Evolutionary conservation across 768 basidiomycete genomes (phyloP).

Genomic region (Leccinum boreale): DNA sequence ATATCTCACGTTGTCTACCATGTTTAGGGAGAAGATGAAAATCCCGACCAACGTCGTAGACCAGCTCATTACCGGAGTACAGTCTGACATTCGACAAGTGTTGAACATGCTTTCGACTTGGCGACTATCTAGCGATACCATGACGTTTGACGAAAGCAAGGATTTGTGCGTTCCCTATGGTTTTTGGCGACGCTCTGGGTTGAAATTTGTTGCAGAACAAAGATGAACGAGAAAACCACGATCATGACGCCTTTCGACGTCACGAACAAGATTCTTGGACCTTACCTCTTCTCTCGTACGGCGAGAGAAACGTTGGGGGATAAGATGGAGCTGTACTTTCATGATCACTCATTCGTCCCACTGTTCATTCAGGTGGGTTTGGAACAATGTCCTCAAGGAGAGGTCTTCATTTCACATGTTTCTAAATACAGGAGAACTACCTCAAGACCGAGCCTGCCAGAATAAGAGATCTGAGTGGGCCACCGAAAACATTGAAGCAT

Average conservation of each 20-base stretch:
- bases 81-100: slow-evolving; percentile 96
- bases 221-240: slow-evolving; percentile 89
- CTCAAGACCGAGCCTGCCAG: slow-evolving; percentile 75
- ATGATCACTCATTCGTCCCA: slow-evolving; percentile 92
- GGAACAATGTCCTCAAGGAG: too few species aligned
- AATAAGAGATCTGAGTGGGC: slow-evolving; percentile 55
- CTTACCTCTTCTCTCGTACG: slow-evolving; percentile 84
- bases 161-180: slow-evolving; percentile 56
- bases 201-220: slow-evolving; percentile 49
- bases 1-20: not conserved
- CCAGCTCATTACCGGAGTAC: slow-evolving; percentile 82
- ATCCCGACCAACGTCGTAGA: slow-evolving; percentile 90
- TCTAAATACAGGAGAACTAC: slow-evolving; percentile 84
- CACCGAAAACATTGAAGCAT: slow-evolving; percentile 64
- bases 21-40: slow-evolving; percentile 82
- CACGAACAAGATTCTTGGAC: slow-evolving; percentile 84
- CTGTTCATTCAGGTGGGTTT: slow-evolving; percentile 83
- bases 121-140: slow-evolving; percentile 75
- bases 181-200: not conserved
- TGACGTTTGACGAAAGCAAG: slow-evolving; percentile 93
- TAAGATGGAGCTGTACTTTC: slow-evolving; percentile 96
- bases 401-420: not conserved
- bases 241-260: slow-evolving; percentile 92
- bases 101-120: slow-evolving; percentile 98
- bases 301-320: slow-evolving; percentile 79